Percentiles rank a stretch among this genome's conserved stretches.
Evolutionary conservation across 2,329 filamentous ascomycete species (phyloP).

Genomic region (Bipolaris sorokiniana): DNA sequence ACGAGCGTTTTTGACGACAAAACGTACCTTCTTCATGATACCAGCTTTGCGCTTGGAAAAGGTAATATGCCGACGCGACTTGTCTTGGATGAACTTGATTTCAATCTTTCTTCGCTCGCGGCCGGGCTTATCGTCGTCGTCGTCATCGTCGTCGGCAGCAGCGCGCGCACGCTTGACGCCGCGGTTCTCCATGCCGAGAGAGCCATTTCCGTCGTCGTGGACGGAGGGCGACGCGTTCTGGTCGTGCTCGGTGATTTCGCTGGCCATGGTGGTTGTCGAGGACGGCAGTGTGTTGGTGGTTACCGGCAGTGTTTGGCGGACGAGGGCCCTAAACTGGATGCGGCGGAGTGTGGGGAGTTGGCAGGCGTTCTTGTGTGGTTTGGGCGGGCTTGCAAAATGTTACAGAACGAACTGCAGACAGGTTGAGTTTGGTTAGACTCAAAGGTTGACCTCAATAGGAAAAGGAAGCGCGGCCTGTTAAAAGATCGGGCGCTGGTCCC

Average conservation of each 20-base stretch:
- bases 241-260: conserved; percentile 59
- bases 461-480: conserved; percentile 38
- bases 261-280: conserved; percentile 48
- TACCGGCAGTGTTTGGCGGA: conserved; percentile 44
- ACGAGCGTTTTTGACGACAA: not conserved
- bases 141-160: conserved; percentile 88
- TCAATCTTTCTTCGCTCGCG: conserved; percentile 99
- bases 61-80: conserved; percentile 98
- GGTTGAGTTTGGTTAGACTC: conserved; percentile 41
- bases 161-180: conserved; percentile 89
- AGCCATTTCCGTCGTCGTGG: conserved; percentile 60
- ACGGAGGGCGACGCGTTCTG: conserved; percentile 58
- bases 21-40: conserved; percentile 98
- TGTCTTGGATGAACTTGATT: conserved; percentile 99
- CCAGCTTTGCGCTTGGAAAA: conserved; percentile 99
- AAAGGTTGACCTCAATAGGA: conserved; percentile 45
- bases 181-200: conserved; percentile 64
- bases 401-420: conserved; percentile 35
- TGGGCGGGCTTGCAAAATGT: conserved; percentile 39
- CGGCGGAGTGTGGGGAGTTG: conserved; percentile 44
- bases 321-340: conserved; percentile 50
- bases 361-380: conserved; percentile 19
- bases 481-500: conserved; percentile 44
- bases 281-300: conserved; percentile 27
- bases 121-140: conserved; percentile 96